Evolutionary conservation across 108 stramenopile species (phyloP).

Genomic region (Nitzschia palea): DNA sequence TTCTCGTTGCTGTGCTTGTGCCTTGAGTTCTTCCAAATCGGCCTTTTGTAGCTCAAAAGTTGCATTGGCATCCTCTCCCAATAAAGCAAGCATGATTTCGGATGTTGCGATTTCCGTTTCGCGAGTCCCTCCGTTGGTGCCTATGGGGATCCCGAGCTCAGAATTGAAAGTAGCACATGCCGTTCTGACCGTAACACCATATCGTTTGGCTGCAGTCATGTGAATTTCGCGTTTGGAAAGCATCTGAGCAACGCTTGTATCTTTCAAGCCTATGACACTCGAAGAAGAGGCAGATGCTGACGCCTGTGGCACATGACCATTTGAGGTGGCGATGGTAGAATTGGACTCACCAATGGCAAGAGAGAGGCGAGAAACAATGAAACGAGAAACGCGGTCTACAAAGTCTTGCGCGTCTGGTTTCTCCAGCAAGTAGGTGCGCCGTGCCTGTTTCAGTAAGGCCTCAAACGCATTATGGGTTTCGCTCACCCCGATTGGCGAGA

Average conservation of each 20-base stretch:
- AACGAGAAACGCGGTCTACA: constrained; percentile 25
- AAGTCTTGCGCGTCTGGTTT: constrained; percentile 3
- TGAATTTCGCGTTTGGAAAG: constrained; percentile 13
- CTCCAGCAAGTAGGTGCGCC: neutral
- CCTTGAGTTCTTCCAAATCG: constrained; percentile 19
- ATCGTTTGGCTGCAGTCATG: constrained; percentile 12
- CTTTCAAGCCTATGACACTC: neutral
- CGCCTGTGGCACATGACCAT: neutral
- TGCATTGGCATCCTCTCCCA: constrained; percentile 19
- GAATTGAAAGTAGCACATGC: neutral
- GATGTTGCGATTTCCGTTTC: constrained; percentile 1
- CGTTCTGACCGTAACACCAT: constrained; percentile 1
- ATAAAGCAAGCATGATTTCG: constrained; percentile 22
- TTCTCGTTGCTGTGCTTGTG: neutral
- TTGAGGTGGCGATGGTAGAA: neutral
- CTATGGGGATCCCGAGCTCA: neutral
- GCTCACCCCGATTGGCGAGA: neutral
- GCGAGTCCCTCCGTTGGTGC: neutral
- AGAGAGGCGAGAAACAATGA: constrained; percentile 28
- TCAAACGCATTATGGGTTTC: constrained; percentile 4
- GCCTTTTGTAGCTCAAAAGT: constrained; percentile 13
- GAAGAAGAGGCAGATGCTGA: neutral
- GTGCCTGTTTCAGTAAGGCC: constrained; percentile 15
- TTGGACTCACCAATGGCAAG: constrained; percentile 8
- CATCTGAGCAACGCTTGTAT: neutral